Evolutionary conservation across 176 grass and related monocot species (phyloP).

Genomic region (Saccharum officinarum): DNA sequence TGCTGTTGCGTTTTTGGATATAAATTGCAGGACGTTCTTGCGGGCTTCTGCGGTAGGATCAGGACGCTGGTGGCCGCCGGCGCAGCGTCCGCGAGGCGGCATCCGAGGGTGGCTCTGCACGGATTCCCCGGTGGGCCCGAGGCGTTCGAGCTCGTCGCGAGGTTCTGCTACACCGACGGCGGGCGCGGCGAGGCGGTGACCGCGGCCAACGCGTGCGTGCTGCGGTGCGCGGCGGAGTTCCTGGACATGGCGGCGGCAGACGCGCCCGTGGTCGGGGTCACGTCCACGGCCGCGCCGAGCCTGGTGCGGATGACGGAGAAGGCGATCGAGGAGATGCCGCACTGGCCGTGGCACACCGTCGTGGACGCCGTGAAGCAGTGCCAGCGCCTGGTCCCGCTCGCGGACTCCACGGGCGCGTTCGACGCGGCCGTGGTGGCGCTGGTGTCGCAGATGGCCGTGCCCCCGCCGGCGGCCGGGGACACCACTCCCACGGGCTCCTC

Average conservation of each 20-base stretch:
- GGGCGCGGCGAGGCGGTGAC: slow-evolving; percentile 41
- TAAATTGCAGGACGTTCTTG: slow-evolving; percentile 75
- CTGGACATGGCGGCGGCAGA: slow-evolving; percentile 56
- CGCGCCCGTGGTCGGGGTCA: not conserved
- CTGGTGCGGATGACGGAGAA: slow-evolving; percentile 55
- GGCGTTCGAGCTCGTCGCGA: slow-evolving; percentile 79
- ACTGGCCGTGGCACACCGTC: slow-evolving; percentile 76
- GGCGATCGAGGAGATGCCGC: slow-evolving; percentile 62
- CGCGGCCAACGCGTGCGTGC: slow-evolving; percentile 52
- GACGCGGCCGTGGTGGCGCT: slow-evolving; percentile 52
- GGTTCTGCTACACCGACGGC: slow-evolving; percentile 62
- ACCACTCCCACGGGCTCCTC: slow-evolving; percentile 73
- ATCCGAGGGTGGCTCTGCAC: slow-evolving; percentile 48
- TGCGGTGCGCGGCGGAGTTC: slow-evolving; percentile 71
- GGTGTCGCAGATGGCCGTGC: slow-evolving; percentile 53
- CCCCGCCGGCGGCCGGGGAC: slow-evolving; percentile 36
- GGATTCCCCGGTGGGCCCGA: slow-evolving; percentile 78
- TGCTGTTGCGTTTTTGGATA: not conserved
- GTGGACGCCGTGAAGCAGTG: slow-evolving; percentile 73
- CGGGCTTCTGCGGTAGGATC: slow-evolving; percentile 57
- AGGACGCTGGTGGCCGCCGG: slow-evolving; percentile 33
- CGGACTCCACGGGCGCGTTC: slow-evolving; percentile 49
- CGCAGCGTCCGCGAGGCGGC: slow-evolving; percentile 30
- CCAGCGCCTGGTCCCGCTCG: slow-evolving; percentile 51
- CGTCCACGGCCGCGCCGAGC: slow-evolving; percentile 36